A percentile compares a stretch with the other conserved stretches of the same genome.
Evolutionary conservation across 116 monocot species (phyloP).

Genomic region (Posidonia oceanica): DNA sequence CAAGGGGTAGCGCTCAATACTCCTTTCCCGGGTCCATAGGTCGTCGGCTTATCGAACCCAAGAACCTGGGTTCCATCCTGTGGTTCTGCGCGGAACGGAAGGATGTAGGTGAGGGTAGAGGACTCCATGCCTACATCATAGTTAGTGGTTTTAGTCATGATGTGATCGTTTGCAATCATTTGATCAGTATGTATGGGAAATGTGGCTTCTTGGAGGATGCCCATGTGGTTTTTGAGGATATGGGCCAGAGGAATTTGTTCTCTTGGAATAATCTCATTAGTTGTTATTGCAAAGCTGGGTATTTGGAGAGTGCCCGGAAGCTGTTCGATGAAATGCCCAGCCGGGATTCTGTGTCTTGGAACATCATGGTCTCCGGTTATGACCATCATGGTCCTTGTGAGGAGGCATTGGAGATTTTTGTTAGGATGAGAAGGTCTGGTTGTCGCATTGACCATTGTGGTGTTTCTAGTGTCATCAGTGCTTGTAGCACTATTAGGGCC

Average conservation of each 20-base stretch:
- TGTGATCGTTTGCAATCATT: constrained; percentile 25
- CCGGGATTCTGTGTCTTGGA: constrained; percentile 41
- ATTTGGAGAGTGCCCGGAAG: constrained; percentile 12
- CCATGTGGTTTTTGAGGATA: constrained; percentile 24
- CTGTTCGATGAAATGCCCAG: constrained; percentile 47
- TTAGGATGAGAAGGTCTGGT: constrained; percentile 13
- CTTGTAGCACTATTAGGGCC: constrained; percentile 26
- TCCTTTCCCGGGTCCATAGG: too few species aligned
- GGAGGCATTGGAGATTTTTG: constrained; percentile 24
- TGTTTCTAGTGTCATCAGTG: constrained; percentile 29
- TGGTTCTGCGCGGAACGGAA: constrained; percentile 1
- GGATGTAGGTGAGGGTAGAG: constrained; percentile 1
- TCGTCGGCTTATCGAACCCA: neutral
- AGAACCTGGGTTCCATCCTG: constrained; percentile 13
- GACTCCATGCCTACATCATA: constrained; percentile 22
- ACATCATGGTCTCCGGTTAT: constrained; percentile 30
- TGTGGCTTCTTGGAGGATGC: constrained; percentile 23
- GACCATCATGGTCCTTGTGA: constrained; percentile 27
- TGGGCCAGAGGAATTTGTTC: constrained; percentile 23
- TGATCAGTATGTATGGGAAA: constrained; percentile 28
- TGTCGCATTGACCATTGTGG: constrained; percentile 24
- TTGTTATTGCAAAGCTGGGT: constrained; percentile 17
- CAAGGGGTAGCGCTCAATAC: too few species aligned
- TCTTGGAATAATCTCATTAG: constrained; percentile 44
- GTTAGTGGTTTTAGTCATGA: constrained; percentile 17